Evolutionary conservation across 352 stramenopile species (phyloP).

Genomic region (Globisporangium sylvaticum): DNA sequence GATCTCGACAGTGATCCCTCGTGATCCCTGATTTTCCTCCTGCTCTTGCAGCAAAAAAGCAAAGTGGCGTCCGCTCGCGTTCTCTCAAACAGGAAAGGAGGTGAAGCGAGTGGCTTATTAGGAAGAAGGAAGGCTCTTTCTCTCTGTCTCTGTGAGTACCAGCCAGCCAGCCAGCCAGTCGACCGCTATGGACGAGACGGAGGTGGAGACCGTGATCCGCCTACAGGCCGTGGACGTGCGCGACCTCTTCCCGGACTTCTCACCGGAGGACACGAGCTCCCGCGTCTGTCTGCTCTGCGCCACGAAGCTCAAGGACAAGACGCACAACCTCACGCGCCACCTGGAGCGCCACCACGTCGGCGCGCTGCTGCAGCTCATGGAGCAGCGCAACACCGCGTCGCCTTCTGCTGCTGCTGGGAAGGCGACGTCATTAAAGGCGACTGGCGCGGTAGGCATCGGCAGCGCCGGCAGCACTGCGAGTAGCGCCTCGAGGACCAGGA

Average conservation of each 20-base stretch:
- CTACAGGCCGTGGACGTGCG: conserved; percentile 45
- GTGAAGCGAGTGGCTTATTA: no score
- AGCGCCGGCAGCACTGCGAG: not conserved
- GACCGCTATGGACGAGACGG: conserved; percentile 44
- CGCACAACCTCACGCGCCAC: conserved; percentile 60
- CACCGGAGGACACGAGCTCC: conserved; percentile 32
- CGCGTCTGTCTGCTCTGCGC: conserved; percentile 44
- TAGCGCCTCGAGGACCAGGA: conserved; percentile 1
- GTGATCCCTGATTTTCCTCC: no score
- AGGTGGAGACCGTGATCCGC: conserved; percentile 52
- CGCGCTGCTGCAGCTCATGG: conserved; percentile 43
- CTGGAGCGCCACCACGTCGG: conserved; percentile 48
- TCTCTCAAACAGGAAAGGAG: no score
- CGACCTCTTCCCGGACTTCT: conserved; percentile 41
- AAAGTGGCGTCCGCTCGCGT: no score
- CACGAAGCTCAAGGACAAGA: conserved; percentile 58
- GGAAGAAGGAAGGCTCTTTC: no score
- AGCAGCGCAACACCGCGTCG: conserved; percentile 34
- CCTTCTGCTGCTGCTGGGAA: conserved; percentile 12
- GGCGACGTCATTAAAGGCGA: conserved; percentile 7
- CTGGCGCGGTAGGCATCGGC: not conserved
- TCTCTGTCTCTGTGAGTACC: not conserved
- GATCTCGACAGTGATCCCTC: no score
- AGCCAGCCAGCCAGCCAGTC: not conserved
- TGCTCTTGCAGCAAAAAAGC: no score